Conservation (phyloP, 1,284 basidiomycete species). For the Apiotrichum mycotoxinovorans region DNA sequence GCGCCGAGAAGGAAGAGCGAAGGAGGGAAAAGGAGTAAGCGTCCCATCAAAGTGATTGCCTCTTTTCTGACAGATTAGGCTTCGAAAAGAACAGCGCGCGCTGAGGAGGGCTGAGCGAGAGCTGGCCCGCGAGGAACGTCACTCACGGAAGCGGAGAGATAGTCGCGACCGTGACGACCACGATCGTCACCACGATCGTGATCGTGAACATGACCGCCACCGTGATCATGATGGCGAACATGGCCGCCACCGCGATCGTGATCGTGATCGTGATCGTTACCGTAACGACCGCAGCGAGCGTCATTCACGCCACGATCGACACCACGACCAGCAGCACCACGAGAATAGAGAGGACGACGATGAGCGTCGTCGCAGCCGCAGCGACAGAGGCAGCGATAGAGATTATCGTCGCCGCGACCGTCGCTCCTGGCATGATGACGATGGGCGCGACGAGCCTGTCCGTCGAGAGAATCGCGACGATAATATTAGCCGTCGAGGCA, state of each 20-base stretch:
- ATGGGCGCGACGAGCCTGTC: not conserved
- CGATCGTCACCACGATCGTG: not conserved
- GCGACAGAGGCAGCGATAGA: not conserved
- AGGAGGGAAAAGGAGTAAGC: constrained; percentile 47
- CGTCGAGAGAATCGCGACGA: constrained; percentile 24
- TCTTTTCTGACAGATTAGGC: constrained; percentile 14
- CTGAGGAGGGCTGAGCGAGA: constrained; percentile 42
- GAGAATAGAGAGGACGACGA: constrained; percentile 13
- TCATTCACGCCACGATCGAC: not conserved
- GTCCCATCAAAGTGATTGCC: constrained; percentile 19
- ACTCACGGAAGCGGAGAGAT: not conserved
- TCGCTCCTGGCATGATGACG: constrained; percentile 24
- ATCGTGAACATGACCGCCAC: too few species aligned
- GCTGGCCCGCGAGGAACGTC: not conserved
- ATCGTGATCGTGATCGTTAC: too few species aligned
- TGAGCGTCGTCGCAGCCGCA: not conserved
- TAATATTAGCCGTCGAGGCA: constrained; percentile 1
- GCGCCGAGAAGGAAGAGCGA: constrained; percentile 41
- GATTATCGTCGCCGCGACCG: constrained; percentile 14
- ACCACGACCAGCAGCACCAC: not conserved
- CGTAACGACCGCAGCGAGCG: constrained; percentile 15
- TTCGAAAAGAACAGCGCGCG: constrained; percentile 45
- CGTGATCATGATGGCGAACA: too few species aligned
- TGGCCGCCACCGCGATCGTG: not conserved
- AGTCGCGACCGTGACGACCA: not conserved